phyloP scores from a whole-genome alignment of 352 stramenopile genomes.

The Phytopythium aichiense region DNA sequence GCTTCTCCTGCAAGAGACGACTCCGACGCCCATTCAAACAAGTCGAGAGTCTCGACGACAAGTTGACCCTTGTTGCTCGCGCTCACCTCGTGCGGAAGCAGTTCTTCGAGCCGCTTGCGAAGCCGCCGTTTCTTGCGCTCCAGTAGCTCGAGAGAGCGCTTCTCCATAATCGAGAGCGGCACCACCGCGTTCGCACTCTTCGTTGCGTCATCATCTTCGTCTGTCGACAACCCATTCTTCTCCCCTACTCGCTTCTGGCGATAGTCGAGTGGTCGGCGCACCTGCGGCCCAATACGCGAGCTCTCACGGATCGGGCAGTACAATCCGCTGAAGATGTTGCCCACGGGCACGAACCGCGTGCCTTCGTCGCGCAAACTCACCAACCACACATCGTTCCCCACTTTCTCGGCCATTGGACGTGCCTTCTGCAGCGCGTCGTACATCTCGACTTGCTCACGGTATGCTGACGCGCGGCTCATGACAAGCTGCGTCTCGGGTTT shows the following conservation, averaged over 20 bases:
- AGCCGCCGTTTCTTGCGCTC: slow-evolving; percentile 57
- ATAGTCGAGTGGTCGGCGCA: slow-evolving; percentile 66
- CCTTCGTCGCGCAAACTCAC: slow-evolving; percentile 84
- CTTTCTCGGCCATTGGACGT: slow-evolving; percentile 82
- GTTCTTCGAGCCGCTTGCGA: slow-evolving; percentile 57
- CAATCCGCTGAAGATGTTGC: slow-evolving; percentile 92
- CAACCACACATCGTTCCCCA: slow-evolving; percentile 87
- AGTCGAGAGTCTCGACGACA: slow-evolving; percentile 46
- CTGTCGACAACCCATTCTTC: too few species aligned
- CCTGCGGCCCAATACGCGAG: slow-evolving; percentile 40
- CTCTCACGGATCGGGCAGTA: slow-evolving; percentile 85
- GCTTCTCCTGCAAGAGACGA: not conserved
- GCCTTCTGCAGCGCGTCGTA: slow-evolving; percentile 87
- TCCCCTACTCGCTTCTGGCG: slow-evolving; percentile 6
- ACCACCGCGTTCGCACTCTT: not conserved
- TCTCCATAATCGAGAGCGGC: slow-evolving; percentile 43
- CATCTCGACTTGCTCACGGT: slow-evolving; percentile 88
- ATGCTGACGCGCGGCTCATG: slow-evolving; percentile 80
- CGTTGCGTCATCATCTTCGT: not conserved
- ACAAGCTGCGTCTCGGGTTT: slow-evolving; percentile 77
- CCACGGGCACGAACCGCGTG: slow-evolving; percentile 85
- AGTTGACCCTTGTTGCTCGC: slow-evolving; percentile 41
- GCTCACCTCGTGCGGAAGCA: slow-evolving; percentile 66
- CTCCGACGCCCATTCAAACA: slow-evolving; percentile 67
- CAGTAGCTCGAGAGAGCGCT: slow-evolving; percentile 46